phyloP scores from a whole-genome alignment of 805 yeast species.

The Ogataea nakhonphanomensis region DNA sequence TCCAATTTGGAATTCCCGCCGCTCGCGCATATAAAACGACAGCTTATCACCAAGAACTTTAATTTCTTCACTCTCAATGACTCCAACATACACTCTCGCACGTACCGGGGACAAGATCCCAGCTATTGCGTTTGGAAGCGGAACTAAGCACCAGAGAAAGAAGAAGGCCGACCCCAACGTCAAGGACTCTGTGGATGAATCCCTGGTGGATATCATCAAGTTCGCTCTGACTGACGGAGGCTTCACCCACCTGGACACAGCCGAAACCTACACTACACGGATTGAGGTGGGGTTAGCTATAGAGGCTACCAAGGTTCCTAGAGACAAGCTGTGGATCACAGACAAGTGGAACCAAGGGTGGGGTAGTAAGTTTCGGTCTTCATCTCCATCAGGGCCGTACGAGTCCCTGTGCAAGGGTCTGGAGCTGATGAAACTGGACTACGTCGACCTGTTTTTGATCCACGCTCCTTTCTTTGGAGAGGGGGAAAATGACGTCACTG shows the following conservation, averaged over 20 bases:
- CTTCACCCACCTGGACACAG: conserved; percentile 62
- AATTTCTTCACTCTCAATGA: not conserved
- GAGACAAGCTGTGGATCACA: conserved; percentile 56
- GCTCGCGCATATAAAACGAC: not conserved
- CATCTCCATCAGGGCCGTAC: conserved; percentile 39
- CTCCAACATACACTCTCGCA: conserved; percentile 27
- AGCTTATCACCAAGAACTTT: not conserved
- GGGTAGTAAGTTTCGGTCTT: conserved; percentile 20
- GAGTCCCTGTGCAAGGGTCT: conserved; percentile 47
- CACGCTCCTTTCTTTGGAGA: conserved; percentile 53
- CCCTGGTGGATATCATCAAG: conserved; percentile 43
- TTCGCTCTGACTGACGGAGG: conserved; percentile 47
- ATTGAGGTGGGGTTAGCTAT: conserved; percentile 56
- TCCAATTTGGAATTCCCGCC: too few species aligned
- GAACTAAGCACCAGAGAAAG: conserved; percentile 51
- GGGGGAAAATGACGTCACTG: conserved; percentile 41
- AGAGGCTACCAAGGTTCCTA: conserved; percentile 37
- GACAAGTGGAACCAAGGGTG: conserved; percentile 52
- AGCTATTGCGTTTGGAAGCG: conserved; percentile 48
- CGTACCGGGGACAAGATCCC: conserved; percentile 34
- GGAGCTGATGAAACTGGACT: conserved; percentile 45
- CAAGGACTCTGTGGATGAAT: conserved; percentile 30
- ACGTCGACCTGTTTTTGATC: conserved; percentile 59
- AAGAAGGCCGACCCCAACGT: conserved; percentile 27
- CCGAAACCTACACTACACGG: conserved; percentile 64